Percentiles rank a stretch among this genome's conserved stretches.
These are phyloP conservation scores for Peltaster fructicola DNA, from an alignment of 2,329 filamentous ascomycete species.

Conservation along the genomic window DNA sequence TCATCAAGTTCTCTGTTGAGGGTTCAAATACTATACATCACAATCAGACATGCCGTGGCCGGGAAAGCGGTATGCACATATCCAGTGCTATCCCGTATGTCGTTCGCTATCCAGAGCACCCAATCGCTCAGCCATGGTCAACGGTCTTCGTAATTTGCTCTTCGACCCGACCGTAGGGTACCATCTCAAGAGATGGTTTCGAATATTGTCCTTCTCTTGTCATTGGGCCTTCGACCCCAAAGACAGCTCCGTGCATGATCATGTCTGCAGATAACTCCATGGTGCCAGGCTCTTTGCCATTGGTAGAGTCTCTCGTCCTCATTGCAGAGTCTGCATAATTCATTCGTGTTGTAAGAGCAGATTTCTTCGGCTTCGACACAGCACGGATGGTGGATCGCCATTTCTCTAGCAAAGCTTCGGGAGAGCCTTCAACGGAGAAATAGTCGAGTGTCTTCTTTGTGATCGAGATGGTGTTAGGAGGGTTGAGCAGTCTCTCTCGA, in stretches of 20 bases:
- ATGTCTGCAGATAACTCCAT: slow-evolving; percentile 9
- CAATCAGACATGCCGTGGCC: too few species aligned
- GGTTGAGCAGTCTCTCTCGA: slow-evolving; percentile 16
- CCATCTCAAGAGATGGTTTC: too few species aligned
- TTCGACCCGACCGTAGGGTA: too few species aligned
- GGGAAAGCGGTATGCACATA: too few species aligned
- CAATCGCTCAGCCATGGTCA: too few species aligned
- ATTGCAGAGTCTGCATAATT: slow-evolving; percentile 3
- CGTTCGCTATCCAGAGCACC: too few species aligned
- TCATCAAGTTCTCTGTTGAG: too few species aligned
- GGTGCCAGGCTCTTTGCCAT: not conserved
- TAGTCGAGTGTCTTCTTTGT: slow-evolving; percentile 13
- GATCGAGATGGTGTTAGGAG: slow-evolving; percentile 21
- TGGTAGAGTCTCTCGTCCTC: not conserved
- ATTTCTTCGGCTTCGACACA: slow-evolving; percentile 7
- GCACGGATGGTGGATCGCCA: slow-evolving; percentile 13
- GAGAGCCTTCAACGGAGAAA: slow-evolving; percentile 5
- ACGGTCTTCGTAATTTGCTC: too few species aligned
- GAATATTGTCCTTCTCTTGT: too few species aligned
- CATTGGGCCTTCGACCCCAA: slow-evolving; percentile 12
- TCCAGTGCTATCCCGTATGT: too few species aligned
- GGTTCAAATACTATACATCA: too few species aligned
- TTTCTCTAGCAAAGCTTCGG: slow-evolving; percentile 12
- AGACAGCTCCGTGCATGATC: slow-evolving; percentile 13
- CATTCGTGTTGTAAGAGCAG: not conserved